These are phyloP conservation scores for Megacollybia platyphylla DNA, from an alignment of 1,284 basidiomycete species.

Conservation along the genomic window DNA sequence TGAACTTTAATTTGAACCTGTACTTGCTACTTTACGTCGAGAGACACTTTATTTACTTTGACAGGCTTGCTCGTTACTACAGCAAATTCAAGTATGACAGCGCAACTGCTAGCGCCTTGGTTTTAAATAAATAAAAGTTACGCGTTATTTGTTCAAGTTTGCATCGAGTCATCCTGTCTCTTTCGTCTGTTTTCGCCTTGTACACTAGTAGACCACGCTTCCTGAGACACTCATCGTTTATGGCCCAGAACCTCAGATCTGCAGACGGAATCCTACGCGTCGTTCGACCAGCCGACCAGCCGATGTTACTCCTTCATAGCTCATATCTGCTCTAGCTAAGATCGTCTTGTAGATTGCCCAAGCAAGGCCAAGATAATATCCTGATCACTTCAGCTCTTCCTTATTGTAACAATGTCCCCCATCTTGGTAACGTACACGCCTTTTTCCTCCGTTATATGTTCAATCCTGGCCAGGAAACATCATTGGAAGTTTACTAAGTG, in stretches of 20 bases:
- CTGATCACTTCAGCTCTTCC: constrained; percentile 94
- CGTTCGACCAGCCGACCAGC: constrained; percentile 34
- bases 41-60: neutral
- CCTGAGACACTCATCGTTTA: constrained; percentile 13
- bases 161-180: constrained; percentile 1
- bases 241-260: constrained; percentile 57
- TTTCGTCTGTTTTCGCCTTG: neutral
- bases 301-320: constrained; percentile 12
- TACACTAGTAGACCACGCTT: neutral
- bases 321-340: constrained; percentile 7
- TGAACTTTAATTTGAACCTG: too few species aligned
- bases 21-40: constrained; percentile 17
- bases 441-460: neutral
- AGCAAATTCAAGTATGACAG: constrained; percentile 99
- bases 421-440: constrained; percentile 55
- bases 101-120: constrained; percentile 76
- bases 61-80: constrained; percentile 89
- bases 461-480: constrained; percentile 65
- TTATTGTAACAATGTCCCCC: constrained; percentile 99
- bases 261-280: constrained; percentile 49
- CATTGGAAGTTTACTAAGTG: constrained; percentile 91
- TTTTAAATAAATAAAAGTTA: constrained; percentile 9
- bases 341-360: constrained; percentile 53
- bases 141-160: too few species aligned
- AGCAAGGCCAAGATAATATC: constrained; percentile 76